Conservation (phyloP, 495 filamentous ascomycete genomes). For the Aspergillus ostianus region DNA sequence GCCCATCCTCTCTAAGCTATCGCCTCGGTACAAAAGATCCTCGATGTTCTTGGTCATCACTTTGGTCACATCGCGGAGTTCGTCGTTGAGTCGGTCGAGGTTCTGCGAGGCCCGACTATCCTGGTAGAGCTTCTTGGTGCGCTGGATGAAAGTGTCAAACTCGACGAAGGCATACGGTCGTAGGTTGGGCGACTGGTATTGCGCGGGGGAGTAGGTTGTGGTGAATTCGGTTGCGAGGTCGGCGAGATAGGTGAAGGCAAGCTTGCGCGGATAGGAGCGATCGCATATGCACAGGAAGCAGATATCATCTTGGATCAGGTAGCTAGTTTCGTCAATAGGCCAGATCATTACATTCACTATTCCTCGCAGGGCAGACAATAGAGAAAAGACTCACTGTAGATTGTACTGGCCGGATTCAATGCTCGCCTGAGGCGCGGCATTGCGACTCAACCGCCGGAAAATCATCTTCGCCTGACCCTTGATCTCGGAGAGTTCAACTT, state of each 20-base stretch:
- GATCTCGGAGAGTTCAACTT: slow-evolving; percentile 78
- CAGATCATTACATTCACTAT: not conserved
- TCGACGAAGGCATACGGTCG: slow-evolving; percentile 96
- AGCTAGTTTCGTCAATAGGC: slow-evolving; percentile 49
- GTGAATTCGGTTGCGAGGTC: slow-evolving; percentile 90
- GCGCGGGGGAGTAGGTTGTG: slow-evolving; percentile 70
- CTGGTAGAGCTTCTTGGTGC: slow-evolving; percentile 92
- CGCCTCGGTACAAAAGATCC: slow-evolving; percentile 91
- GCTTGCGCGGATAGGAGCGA: slow-evolving; percentile 91
- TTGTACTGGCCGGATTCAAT: slow-evolving; percentile 87
- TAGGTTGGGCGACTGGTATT: slow-evolving; percentile 70
- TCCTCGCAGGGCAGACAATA: not conserved
- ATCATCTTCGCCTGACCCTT: slow-evolving; percentile 90
- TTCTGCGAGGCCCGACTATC: slow-evolving; percentile 85
- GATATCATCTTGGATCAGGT: slow-evolving; percentile 76
- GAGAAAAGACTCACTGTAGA: slow-evolving; percentile 64
- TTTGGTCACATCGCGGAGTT: slow-evolving; percentile 95
- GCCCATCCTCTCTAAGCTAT: slow-evolving; percentile 95
- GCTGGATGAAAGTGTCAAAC: slow-evolving; percentile 95
- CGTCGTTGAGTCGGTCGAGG: slow-evolving; percentile 86
- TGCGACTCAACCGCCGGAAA: slow-evolving; percentile 78
- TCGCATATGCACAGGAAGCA: slow-evolving; percentile 94
- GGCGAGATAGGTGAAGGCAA: slow-evolving; percentile 96
- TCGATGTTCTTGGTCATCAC: slow-evolving; percentile 99
- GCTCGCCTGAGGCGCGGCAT: slow-evolving; percentile 83